Evolutionary conservation across 176 grass and related monocot genomes (phyloP).

Genomic region (Themeda triandra): DNA sequence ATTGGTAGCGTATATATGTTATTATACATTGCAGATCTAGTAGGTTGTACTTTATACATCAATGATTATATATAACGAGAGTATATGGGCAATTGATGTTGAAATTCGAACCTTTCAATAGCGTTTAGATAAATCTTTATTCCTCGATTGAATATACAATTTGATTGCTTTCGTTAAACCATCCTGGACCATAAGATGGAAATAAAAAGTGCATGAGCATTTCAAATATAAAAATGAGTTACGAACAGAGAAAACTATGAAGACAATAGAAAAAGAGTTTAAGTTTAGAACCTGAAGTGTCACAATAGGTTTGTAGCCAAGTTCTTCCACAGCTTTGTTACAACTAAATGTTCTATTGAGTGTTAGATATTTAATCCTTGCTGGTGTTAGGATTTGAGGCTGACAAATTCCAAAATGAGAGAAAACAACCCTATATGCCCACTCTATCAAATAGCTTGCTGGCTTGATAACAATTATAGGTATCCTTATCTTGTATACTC

Average conservation of each 20-base stretch:
- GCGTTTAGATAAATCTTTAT: not conserved
- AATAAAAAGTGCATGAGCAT: not conserved
- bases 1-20: not conserved
- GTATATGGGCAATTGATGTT: not conserved
- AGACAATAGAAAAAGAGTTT: not conserved
- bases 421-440: conserved; percentile 38
- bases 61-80: not conserved
- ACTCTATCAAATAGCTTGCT: conserved; percentile 52
- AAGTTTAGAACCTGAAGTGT: conserved; percentile 42
- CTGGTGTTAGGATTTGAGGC: conserved; percentile 47
- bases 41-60: not conserved
- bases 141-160: not conserved
- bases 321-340: conserved; percentile 48
- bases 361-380: conserved; percentile 51
- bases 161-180: not conserved
- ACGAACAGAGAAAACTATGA: not conserved
- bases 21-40: not conserved
- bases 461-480: conserved; percentile 52
- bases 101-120: not conserved
- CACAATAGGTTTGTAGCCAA: conserved; percentile 68
- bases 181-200: not conserved
- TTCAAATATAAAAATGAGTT: not conserved
- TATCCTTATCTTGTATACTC: conserved; percentile 45
- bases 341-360: conserved; percentile 61
- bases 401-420: conserved; percentile 28